Evolutionary conservation across 495 filamentous ascomycete species (phyloP), one percentile per base, ranked within the genome.

Genomic region (Elaphomyces granulatus): DNA sequence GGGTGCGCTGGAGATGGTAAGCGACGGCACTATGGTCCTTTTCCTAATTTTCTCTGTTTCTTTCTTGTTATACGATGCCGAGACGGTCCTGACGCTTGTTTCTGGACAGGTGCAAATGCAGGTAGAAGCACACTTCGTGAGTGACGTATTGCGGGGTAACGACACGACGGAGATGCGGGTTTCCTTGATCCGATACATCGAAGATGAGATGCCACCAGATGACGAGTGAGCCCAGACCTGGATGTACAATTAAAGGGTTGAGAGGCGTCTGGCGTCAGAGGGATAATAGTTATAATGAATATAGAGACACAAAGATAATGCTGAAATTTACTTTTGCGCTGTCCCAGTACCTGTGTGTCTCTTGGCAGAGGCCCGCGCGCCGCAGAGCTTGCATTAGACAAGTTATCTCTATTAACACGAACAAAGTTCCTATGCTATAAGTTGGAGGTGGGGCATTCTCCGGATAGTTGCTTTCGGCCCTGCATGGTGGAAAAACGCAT

Each of bases 141-240:
- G 86, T 60, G 90, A 98, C 55, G 74, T 94, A 41, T 64, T 98
- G 32, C 78, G 87, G 33, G 90, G 90, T 1, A 87, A 95, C 50
- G 90, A 98, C 56, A 84, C 81, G 15, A 96, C 90, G 1, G 90
- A 98, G 70, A 94, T 98, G 85, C 73, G 90, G 52, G 78, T 98
- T 53, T 82, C 83, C 20, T 66, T 98, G 45, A 74, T 95, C 46
- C 74, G 90, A 54, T 94, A 92, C 55, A 94, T 98, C 49, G 90
- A 98, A 50, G 90, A 98, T 58, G 90, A 98, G 58, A 74, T 98
- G 70, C 90, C 90, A 18, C 87, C 83, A 12, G 88, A 95, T 49
- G 92, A 96, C 51, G 90, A 98, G 45, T 95, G 62, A 69, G 42
- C 16, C 19, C 28, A 40, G n/a, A 15, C 32, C 28, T 10, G 15